phyloP scores from a whole-genome alignment of 768 basidiomycete genomes.

The Pleurotus pulmonarius region DNA sequence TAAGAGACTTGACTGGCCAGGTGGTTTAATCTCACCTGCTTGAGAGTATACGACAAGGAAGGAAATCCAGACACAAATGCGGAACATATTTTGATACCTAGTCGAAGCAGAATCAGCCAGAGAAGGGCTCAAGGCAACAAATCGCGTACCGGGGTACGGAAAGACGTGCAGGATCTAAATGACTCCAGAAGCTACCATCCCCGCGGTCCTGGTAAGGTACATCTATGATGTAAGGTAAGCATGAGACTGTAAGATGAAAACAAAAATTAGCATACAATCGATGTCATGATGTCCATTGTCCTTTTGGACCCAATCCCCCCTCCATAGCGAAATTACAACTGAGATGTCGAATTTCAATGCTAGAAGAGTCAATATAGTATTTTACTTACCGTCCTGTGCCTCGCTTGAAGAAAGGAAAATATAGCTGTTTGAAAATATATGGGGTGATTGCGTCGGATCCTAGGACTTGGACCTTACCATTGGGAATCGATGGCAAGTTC shows the following conservation, averaged over 20 bases:
- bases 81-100: slow-evolving; percentile 85
- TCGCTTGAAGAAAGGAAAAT: slow-evolving; percentile 86
- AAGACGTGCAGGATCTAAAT: slow-evolving; percentile 72
- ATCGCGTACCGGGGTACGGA: slow-evolving; percentile 65
- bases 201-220: slow-evolving; percentile 59
- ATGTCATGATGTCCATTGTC: slow-evolving; percentile 74
- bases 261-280: slow-evolving; percentile 49
- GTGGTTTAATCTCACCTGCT: slow-evolving; percentile 47
- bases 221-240: slow-evolving; percentile 39
- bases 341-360: not conserved
- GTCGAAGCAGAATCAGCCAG: not conserved
- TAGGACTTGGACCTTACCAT: slow-evolving; percentile 43
- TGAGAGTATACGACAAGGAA: slow-evolving; percentile 81
- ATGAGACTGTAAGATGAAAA: not conserved
- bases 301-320: slow-evolving; percentile 75
- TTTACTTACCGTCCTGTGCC: slow-evolving; percentile 67
- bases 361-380: slow-evolving; percentile 11
- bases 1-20: slow-evolving; percentile 10
- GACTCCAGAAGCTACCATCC: slow-evolving; percentile 57
- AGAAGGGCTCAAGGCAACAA: not conserved
- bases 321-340: slow-evolving; percentile 85
- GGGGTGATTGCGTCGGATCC: too few relatives aligned
- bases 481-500: slow-evolving; percentile 92
- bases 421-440: slow-evolving; percentile 35
- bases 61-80: slow-evolving; percentile 72